A percentile compares a stretch with the other conserved stretches of the same genome.
Conservation (phyloP, 306 rosid genomes). For the Senna siamea region DNA sequence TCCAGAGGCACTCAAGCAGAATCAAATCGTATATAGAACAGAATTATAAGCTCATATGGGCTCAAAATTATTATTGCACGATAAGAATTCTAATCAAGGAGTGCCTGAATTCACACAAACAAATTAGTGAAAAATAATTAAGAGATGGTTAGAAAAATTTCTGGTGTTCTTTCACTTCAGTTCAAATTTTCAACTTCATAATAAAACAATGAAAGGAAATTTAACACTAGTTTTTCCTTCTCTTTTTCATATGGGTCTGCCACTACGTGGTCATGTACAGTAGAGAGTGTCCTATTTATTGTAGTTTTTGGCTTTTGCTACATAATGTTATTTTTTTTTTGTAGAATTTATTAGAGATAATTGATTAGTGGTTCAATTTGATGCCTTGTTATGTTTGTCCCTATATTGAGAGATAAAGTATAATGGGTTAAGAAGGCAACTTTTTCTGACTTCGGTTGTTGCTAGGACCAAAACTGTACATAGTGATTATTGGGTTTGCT, state of each 20-base stretch:
- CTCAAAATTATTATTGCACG: constrained; percentile 21
- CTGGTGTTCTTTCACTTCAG: not conserved
- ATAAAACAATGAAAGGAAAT: not conserved
- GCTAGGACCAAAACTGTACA: constrained; percentile 22
- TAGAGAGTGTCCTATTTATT: too few species aligned
- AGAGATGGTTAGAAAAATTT: not conserved
- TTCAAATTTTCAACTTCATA: not conserved
- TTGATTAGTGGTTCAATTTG: constrained; percentile 1
- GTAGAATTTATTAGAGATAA: too few species aligned
- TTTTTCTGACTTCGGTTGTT: constrained; percentile 37
- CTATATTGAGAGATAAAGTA: too few species aligned
- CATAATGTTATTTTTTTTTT: too few species aligned
- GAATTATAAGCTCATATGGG: constrained; percentile 27
- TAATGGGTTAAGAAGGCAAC: constrained; percentile 11
- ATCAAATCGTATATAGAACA: constrained; percentile 23
- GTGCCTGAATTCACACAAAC: constrained; percentile 12
- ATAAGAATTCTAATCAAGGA: not conserved
- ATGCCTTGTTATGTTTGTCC: constrained; percentile 21
- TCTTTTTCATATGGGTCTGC: too few species aligned
- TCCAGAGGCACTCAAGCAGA: constrained; percentile 31
- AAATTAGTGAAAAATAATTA: constrained; percentile 1
- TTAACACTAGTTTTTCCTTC: too few species aligned
- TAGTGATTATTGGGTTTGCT: constrained; percentile 28
- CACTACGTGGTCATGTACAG: too few species aligned
- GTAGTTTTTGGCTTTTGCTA: too few species aligned